Evolutionary conservation across 208 protist genomes (phyloP), one percentile per base, ranked within the genome.

Genomic region (Jaenimonas drosophilae): DNA sequence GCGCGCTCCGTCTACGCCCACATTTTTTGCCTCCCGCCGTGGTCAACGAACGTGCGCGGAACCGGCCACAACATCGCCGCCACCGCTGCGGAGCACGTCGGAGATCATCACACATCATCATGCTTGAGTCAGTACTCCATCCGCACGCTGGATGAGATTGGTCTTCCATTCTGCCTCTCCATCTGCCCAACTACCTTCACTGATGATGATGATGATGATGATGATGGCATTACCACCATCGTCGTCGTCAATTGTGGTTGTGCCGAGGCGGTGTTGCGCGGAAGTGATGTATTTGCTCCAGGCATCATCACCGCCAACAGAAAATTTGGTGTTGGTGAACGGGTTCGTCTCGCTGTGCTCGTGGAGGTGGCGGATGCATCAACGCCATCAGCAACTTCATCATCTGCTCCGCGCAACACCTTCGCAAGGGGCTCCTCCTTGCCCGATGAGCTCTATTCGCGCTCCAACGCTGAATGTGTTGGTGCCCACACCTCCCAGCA

Each of bases 201-300:
- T 6, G 16, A 6, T 42, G 37, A 21, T 11, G 19, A 7, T 11
- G 37, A 20, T 21, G 37, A 42, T 21, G 6, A 11, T 25, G 16
- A 6, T 7, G 37, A 25, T 11, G 23, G 23, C 16, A 7, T 7
- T 7, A 20, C 9, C 16, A 28, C 49, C 17, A 23, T 66, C 20
- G 64, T 90, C 33, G 65, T 94, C 6, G 85, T 95, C 12, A 75
- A 92, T 49, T 43, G 39, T 4, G 49, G 68, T 19, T 92, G 85
- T 34, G 88, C 71, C 26, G 86, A 96, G 56, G 84, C 88, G 24
- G 80, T 96, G 24, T 60, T 96, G 25, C 77, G 88, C 2, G 86
- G 88, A 14, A 79, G 73, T 40, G 64, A 96, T 56, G 73, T 94
- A 12, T 96, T 82, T 42, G 65, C 73, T 3, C 76, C 77, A 11